Base-by-base conservation (phyloP, 176 grass and related monocot species). In the Aegilops speltoides region DNA sequence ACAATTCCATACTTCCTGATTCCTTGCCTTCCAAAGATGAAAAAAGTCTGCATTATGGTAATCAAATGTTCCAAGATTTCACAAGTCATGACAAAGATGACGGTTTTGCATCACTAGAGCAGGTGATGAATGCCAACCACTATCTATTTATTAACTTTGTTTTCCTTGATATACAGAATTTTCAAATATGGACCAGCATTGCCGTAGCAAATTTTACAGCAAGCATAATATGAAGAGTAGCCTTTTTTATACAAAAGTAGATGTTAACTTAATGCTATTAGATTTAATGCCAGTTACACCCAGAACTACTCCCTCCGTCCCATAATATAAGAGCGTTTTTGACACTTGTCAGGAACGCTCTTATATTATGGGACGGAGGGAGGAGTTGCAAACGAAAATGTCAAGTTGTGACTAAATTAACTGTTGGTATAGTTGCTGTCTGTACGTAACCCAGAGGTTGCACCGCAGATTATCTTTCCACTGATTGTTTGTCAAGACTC, bases 91-190 rank as follows among this genome's bases (percentile, higher is more conserved):
- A 16, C 76, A 93, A 97, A 83, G 90, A 99, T 77, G 92, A 93
- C 45, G 94, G 93, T 93, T 99, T 99, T 93, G 85, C 94, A 71
- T 73, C 89, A 73, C 72, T 99, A 88, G 97, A 99, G 84, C 97
- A 99, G 97, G 97, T 99, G 89, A 87, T 78, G 36, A 84, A 66
- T 78, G 54, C 17, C 45, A 9, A 73, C 4, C 65, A 48, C 52
- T 29, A 23, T 29, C 50, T 56, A 25, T 59, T 78, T 87, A 7
- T 68, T 81, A 69, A 31, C 22, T 83, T 5, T 77, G 68, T 56
- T 71, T 82, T 68, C 41, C 66, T 83, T 37, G 37, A 67, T 36
- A 79, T 61, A 59, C 72, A 13, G 6, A 73, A 46, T 83, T 64
- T 74, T 76, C 36, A 43, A 66, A 71, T 88, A 70, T 84, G 66